Evolutionary conservation across 768 basidiomycete species (phyloP).

Genomic region (Cubamyces sp.): DNA sequence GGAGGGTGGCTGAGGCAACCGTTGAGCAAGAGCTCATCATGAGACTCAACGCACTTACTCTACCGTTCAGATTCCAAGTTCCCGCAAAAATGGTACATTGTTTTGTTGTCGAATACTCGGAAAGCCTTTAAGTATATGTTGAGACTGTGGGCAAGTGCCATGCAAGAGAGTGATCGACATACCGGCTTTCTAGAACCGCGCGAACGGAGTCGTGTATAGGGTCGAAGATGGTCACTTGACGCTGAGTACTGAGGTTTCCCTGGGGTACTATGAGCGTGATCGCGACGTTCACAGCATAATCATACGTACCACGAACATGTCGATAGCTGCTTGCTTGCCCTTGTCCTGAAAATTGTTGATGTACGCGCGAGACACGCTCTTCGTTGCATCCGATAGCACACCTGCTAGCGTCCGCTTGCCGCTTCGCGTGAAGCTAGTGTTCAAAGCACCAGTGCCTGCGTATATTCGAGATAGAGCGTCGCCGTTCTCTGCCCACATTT

Average conservation of each 20-base stretch:
- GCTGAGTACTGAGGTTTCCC: slow-evolving; percentile 92
- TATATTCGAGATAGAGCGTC: slow-evolving; percentile 93
- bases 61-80: slow-evolving; percentile 96
- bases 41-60: slow-evolving; percentile 48
- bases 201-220: slow-evolving; percentile 91
- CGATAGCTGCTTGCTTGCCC: slow-evolving; percentile 91
- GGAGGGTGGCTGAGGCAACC: slow-evolving; percentile 61
- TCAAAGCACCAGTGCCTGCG: slow-evolving; percentile 90
- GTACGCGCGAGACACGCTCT: slow-evolving; percentile 93
- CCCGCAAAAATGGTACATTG: slow-evolving; percentile 81
- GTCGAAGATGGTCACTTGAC: slow-evolving; percentile 89
- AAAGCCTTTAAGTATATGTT: slow-evolving; percentile 47
- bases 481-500: slow-evolving; percentile 97
- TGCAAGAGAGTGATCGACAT: slow-evolving; percentile 14
- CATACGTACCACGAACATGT: slow-evolving; percentile 83
- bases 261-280: slow-evolving; percentile 35
- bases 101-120: slow-evolving; percentile 83
- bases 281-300: not conserved
- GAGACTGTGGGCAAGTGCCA: too few species aligned
- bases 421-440: slow-evolving; percentile 93
- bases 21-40: not conserved
- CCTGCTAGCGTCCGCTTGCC: slow-evolving; percentile 95
- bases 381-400: slow-evolving; percentile 93
- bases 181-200: slow-evolving; percentile 72
- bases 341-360: slow-evolving; percentile 98